Base-by-base conservation (phyloP, 2,329 filamentous ascomycete genomes). In the Pseudofabraea citricarpa region DNA sequence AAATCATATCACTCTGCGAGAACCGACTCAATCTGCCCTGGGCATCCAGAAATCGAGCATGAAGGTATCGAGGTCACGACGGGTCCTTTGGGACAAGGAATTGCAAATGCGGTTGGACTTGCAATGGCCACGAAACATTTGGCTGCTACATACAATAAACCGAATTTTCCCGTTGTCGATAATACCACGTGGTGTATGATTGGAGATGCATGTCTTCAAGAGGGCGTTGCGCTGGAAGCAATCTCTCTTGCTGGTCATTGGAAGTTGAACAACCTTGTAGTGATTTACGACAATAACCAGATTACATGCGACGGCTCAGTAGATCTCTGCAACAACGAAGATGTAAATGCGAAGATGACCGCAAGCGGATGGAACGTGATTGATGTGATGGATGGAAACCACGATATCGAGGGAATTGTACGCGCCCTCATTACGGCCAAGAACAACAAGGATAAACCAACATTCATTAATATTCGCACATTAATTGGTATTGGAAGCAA, bases 261-360 rank as follows among this genome's bases (percentile, higher is more conserved):
- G 51, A 65, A 65, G 42, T 57, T 76, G 6, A 66, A 71, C 50
- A 75, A 75, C 47, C 55, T 75, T 5, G 66, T 64, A 1, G 50
- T 75, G 8, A 69, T 75, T 19, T 76, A 74, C 44, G 73, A 76
- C 45, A 74, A 76, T 48, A 75, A 75, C 47, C 65, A 72, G 45
- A 62, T 75, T 21, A 72, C 69, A 10, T 74, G 71, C 49, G 72
- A 74, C 44, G 72, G 72, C 4, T 63, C 63, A 2, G 64, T 72
- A 2, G 68, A 73, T 46, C 52, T 71, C 2, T 66, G 62, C 2
- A 71, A 70, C 41, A 71, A 61, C 5, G 72, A 75, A 51, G 70
- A 75, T 45, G 58, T 74, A 36, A 73, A 74, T 41, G 57, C 59
- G 2, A 75, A 74, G 50, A 73, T 75, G 69, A 50, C 60, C 18